phyloP scores from a whole-genome alignment of 2,329 filamentous ascomycete species.

The Diaporthe citrichinensis region DNA sequence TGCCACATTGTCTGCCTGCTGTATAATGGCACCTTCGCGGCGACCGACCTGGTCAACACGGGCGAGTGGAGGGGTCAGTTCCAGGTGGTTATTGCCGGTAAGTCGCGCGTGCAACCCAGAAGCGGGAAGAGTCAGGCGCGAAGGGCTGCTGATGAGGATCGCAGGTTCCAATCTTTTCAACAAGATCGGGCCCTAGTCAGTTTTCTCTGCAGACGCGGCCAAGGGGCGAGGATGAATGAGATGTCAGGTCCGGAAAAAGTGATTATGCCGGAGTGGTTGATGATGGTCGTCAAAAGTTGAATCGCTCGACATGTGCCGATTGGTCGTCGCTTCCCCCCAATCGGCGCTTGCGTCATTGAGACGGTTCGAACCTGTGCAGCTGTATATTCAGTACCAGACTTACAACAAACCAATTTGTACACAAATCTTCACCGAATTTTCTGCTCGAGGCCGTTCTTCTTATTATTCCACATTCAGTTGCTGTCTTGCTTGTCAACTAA shows the following conservation, averaged over 20 bases:
- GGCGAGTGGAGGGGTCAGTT: constrained; percentile 28
- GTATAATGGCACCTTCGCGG: not conserved
- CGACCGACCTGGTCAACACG: not conserved
- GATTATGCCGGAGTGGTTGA: not conserved
- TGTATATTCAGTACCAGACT: not conserved
- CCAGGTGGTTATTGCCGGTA: constrained; percentile 24
- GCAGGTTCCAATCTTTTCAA: constrained; percentile 28
- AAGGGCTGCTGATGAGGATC: not conserved
- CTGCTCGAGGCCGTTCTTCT: too few species aligned
- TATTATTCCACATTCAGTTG: not conserved
- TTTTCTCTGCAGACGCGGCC: not conserved
- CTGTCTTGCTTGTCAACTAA: not conserved
- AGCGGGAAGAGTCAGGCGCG: not conserved
- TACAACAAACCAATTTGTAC: not conserved
- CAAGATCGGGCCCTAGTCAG: not conserved
- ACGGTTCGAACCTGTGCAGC: not conserved
- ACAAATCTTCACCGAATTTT: too few species aligned
- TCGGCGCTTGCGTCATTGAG: constrained; percentile 12
- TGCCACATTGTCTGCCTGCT: constrained; percentile 22
- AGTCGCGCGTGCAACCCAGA: not conserved
- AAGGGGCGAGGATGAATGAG: not conserved
- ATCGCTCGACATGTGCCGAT: constrained; percentile 15
- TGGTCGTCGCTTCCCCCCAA: not conserved
- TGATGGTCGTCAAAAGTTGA: not conserved
- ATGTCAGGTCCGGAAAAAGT: not conserved